Conservation (phyloP, 2,329 filamentous ascomycete genomes). For the Clathrospora elynae region DNA sequence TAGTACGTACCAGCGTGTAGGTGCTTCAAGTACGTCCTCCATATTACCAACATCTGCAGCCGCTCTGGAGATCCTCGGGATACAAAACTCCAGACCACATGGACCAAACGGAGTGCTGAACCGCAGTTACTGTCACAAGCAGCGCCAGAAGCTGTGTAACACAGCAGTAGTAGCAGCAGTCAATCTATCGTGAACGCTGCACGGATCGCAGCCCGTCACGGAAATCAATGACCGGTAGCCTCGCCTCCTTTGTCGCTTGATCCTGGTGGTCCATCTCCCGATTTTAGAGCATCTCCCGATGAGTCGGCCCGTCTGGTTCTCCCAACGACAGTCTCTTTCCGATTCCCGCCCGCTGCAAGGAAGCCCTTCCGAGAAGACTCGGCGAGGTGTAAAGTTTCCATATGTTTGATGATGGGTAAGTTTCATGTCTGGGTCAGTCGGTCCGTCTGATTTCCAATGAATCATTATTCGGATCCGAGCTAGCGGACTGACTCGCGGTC, state of each 20-base stretch:
- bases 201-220: slow-evolving; percentile 14
- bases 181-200: slow-evolving; percentile 34
- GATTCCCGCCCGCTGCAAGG: slow-evolving; percentile 4
- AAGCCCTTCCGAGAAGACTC: slow-evolving; percentile 17
- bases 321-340: slow-evolving; percentile 7
- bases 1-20: slow-evolving; percentile 3
- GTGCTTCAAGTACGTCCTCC: slow-evolving; percentile 14
- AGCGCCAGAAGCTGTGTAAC: slow-evolving; percentile 30
- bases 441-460: slow-evolving; percentile 4
- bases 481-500: slow-evolving; percentile 6
- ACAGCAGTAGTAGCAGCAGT: slow-evolving; percentile 15
- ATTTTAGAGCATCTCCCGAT: slow-evolving; percentile 17
- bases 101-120: slow-evolving; percentile 18
- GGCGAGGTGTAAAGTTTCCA: slow-evolving; percentile 11
- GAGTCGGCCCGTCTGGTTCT: slow-evolving; percentile 21
- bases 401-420: slow-evolving; percentile 4
- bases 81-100: slow-evolving; percentile 15
- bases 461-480: slow-evolving; percentile 6
- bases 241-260: slow-evolving; percentile 19
- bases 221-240: slow-evolving; percentile 11
- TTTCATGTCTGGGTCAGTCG: slow-evolving; percentile 3
- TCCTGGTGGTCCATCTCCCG: slow-evolving; percentile 27
- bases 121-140: slow-evolving; percentile 11
- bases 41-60: slow-evolving; percentile 24
- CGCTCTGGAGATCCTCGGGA: slow-evolving; percentile 33